Conservation (phyloP, 2,329 filamentous ascomycete species). For the Colletotrichum sojae region DNA sequence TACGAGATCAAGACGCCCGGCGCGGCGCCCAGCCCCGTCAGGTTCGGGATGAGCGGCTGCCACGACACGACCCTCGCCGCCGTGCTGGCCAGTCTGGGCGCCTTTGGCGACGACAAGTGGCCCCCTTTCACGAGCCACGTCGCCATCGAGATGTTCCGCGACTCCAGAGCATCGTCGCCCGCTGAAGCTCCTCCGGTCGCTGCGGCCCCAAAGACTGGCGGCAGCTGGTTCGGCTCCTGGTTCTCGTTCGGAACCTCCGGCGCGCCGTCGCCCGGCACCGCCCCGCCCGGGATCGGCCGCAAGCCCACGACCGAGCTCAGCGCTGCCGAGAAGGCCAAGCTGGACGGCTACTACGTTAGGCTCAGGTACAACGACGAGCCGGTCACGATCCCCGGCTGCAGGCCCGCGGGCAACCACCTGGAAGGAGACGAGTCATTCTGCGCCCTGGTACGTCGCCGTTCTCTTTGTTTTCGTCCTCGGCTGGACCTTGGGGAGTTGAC, state of each 20-base stretch:
- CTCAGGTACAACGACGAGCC: constrained; percentile 91
- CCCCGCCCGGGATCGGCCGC: constrained; percentile 69
- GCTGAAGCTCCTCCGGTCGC: constrained; percentile 38
- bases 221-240: constrained; percentile 52
- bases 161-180: constrained; percentile 50
- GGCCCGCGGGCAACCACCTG: constrained; percentile 82
- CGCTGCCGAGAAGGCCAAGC: constrained; percentile 62
- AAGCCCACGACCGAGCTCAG: constrained; percentile 70
- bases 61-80: constrained; percentile 94
- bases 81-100: constrained; percentile 82
- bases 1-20: constrained; percentile 61
- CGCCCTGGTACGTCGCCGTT: constrained; percentile 74
- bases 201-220: constrained; percentile 37
- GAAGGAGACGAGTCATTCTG: constrained; percentile 91
- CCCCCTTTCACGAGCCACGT: constrained; percentile 95
- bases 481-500: too few relatives aligned
- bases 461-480: background rate
- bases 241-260: constrained; percentile 45
- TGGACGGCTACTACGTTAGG: constrained; percentile 88
- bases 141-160: constrained; percentile 89
- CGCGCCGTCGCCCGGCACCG: constrained; percentile 46
- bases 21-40: constrained; percentile 64
- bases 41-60: constrained; percentile 86
- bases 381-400: constrained; percentile 87
- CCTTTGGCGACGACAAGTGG: constrained; percentile 82